phyloP scores from a whole-genome alignment of 1,284 basidiomycete genomes.

The Leccinum ponderosum region DNA sequence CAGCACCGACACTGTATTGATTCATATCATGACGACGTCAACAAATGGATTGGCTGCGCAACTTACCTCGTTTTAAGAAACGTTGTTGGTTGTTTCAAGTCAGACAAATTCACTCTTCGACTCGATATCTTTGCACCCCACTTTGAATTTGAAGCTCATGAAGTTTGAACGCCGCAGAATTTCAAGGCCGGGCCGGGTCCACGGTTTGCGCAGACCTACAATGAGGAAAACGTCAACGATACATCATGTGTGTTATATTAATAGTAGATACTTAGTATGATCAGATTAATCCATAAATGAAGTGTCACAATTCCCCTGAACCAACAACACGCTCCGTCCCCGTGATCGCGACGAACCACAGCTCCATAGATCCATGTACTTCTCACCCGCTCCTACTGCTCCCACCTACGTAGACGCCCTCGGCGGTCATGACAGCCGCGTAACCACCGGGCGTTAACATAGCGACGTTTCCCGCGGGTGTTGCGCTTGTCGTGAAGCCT shows the following conservation, averaged over 20 bases:
- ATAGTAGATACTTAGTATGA: conserved; percentile 15
- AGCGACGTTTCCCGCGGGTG: conserved; percentile 29
- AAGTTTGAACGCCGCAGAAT: background rate
- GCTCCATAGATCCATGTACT: background rate
- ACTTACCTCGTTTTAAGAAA: background rate
- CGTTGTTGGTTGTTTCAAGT: background rate
- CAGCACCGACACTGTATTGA: background rate
- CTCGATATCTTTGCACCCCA: background rate
- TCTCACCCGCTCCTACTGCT: conserved; percentile 4
- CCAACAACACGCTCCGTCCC: background rate
- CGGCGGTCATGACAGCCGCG: conserved; percentile 32
- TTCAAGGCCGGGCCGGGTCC: background rate
- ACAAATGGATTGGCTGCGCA: background rate
- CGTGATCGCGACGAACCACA: background rate
- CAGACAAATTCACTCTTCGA: background rate
- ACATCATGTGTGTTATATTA: conserved; percentile 14
- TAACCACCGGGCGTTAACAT: conserved; percentile 35
- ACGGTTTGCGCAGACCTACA: background rate
- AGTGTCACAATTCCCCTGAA: background rate
- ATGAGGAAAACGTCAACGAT: background rate
- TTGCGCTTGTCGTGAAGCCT: conserved; percentile 28
- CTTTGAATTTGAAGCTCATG: background rate
- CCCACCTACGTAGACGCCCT: conserved; percentile 33
- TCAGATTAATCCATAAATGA: conserved; percentile 27
- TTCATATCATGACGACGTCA: background rate